A percentile compares a stretch with the other conserved stretches of the same genome.
These are phyloP conservation scores for Candida morakotiae DNA, from an alignment of 805 yeast genomes.

Conservation along the genomic window DNA sequence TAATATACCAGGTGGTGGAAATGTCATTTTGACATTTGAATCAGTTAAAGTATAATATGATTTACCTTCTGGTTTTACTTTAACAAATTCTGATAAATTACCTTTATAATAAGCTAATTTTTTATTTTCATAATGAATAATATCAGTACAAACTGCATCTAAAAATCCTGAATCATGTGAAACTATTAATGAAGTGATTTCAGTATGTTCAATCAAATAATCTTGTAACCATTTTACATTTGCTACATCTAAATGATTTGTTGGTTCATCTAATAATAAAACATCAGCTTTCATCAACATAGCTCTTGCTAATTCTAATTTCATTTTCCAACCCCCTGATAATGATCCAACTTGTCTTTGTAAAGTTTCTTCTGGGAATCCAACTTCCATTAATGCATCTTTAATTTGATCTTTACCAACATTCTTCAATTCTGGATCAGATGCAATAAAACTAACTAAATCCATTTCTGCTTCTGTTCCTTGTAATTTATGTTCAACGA, in stretches of 20 bases:
- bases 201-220: conserved; percentile 74
- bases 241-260: conserved; percentile 93
- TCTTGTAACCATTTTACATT: conserved; percentile 94
- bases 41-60: conserved; percentile 93
- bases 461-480: conserved; percentile 92
- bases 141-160: conserved; percentile 94
- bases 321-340: conserved; percentile 99
- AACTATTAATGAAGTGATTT: conserved; percentile 91
- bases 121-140: conserved; percentile 93
- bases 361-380: conserved; percentile 87
- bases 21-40: conserved; percentile 90
- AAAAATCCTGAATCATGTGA: conserved; percentile 97
- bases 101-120: conserved; percentile 95
- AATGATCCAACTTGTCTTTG: conserved; percentile 88
- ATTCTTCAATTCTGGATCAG: conserved; percentile 73
- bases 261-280: conserved; percentile 92
- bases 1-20: conserved; percentile 97
- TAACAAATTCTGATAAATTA: conserved; percentile 87
- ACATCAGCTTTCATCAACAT: conserved; percentile 97
- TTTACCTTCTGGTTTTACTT: conserved; percentile 92
- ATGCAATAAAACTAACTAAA: conserved; percentile 79
- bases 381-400: conserved; percentile 74
- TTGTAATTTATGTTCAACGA: conserved; percentile 94
- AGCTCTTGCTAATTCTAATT: conserved; percentile 96
- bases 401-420: conserved; percentile 71